A percentile compares a stretch with the other conserved stretches of the same genome.
Evolutionary conservation across 768 basidiomycete species (phyloP).

Genomic region (Suillus paluster): DNA sequence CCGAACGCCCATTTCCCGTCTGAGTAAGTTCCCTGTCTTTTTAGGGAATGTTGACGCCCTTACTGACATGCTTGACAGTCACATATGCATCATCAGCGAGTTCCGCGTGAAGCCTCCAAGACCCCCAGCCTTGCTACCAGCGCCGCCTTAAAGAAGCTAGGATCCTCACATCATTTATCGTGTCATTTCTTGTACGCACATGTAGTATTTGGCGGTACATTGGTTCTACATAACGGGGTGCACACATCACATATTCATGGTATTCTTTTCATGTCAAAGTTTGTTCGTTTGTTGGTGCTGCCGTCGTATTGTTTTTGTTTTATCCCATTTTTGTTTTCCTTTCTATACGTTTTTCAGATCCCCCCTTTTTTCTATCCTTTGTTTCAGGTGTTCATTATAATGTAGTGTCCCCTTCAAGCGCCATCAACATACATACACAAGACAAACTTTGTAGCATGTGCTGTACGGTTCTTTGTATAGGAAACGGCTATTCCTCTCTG

Average conservation of each 20-base stretch:
- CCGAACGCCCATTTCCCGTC: constrained; percentile 97
- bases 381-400: constrained; percentile 16
- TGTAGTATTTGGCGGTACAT: constrained; percentile 28
- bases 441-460: constrained; percentile 45
- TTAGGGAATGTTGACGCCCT: constrained; percentile 8
- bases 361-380: constrained; percentile 8
- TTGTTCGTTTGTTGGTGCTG: neutral
- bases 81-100: constrained; percentile 71
- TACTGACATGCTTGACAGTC: constrained; percentile 47
- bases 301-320: constrained; percentile 18
- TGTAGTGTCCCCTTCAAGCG: constrained; percentile 24
- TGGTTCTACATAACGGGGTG: constrained; percentile 19
- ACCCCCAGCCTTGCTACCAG: constrained; percentile 7
- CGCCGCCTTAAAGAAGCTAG: neutral
- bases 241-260: constrained; percentile 8
- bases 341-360: constrained; percentile 21
- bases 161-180: constrained; percentile 18
- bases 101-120: constrained; percentile 81
- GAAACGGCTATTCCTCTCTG: constrained; percentile 21
- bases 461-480: constrained; percentile 37
- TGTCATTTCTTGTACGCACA: constrained; percentile 15
- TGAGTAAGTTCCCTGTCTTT: constrained; percentile 66
- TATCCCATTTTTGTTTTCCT: constrained; percentile 15
- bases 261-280: neutral
- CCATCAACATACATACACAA: constrained; percentile 2